These are phyloP conservation scores for Cymbopogon flexuosus DNA, from an alignment of 202 grass and related monocot genomes.

Conservation along the genomic window DNA sequence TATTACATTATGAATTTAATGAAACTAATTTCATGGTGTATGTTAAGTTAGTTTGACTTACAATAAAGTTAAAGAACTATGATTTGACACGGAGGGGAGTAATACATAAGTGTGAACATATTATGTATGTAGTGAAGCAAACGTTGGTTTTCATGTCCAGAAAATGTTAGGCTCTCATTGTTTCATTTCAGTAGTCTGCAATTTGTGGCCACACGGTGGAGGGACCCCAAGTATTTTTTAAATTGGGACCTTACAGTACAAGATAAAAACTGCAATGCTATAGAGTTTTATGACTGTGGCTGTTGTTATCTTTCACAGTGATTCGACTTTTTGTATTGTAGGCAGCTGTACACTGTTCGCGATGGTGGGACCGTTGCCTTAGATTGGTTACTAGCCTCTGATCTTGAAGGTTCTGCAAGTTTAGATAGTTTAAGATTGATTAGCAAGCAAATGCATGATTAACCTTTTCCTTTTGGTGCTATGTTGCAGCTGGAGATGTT, in stretches of 20 bases:
- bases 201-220: not conserved
- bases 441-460: conserved; percentile 9
- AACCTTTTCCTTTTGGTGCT: conserved; percentile 7
- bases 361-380: conserved; percentile 94
- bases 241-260: not conserved
- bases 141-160: not conserved
- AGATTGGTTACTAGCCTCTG: conserved; percentile 81
- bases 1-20: not conserved
- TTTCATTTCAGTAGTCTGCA: conserved; percentile 8
- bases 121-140: not conserved
- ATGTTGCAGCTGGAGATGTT: conserved; percentile 48
- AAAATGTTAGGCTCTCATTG: not conserved
- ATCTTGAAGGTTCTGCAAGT: conserved; percentile 43
- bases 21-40: not conserved
- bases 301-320: not conserved
- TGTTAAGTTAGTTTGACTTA: not conserved
- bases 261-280: not conserved
- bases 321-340: conserved; percentile 31
- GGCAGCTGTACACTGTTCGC: conserved; percentile 66
- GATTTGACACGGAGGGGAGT: not conserved
- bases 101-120: not conserved
- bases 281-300: not conserved
- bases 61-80: not conserved
- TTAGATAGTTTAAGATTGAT: conserved; percentile 27
- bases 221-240: not conserved